phyloP scores from a whole-genome alignment of 129 eudicot genomes.

The Pseudognaphalium luteoalbum region DNA sequence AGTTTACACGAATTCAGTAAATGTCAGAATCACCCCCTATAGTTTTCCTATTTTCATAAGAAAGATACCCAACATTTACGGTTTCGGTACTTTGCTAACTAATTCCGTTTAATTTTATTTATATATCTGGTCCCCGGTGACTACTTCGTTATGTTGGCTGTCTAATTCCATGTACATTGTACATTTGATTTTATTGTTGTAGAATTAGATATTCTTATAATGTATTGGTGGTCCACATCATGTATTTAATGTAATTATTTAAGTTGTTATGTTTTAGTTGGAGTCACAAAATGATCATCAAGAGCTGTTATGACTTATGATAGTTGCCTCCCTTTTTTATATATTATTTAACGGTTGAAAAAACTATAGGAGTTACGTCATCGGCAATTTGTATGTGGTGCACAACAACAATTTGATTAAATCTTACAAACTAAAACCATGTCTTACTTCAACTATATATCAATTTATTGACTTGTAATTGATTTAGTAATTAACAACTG shows the following conservation, averaged over 20 bases:
- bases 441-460: background rate
- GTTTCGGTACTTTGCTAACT: slow-evolving; percentile 1
- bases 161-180: slow-evolving; percentile 12
- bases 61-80: slow-evolving; percentile 18
- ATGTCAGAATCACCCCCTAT: slow-evolving; percentile 34
- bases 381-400: background rate
- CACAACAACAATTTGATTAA: background rate
- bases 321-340: background rate
- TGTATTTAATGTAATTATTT: background rate
- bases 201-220: background rate
- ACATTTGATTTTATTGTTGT: background rate
- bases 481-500: too few species aligned
- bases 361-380: too few species aligned
- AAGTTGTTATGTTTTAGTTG: slow-evolving; percentile 1
- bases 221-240: slow-evolving; percentile 18
- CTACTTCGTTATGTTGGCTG: slow-evolving; percentile 6
- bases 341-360: background rate
- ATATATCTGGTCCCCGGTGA: background rate
- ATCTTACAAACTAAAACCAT: background rate
- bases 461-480: too few species aligned
- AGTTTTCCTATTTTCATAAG: slow-evolving; percentile 27
- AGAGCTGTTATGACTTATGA: background rate
- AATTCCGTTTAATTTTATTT: background rate
- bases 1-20: slow-evolving; percentile 19
- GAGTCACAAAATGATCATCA: background rate